Evolutionary conservation across 2,329 filamentous ascomycete genomes (phyloP).

Genomic region (Arthroderma uncinatum): DNA sequence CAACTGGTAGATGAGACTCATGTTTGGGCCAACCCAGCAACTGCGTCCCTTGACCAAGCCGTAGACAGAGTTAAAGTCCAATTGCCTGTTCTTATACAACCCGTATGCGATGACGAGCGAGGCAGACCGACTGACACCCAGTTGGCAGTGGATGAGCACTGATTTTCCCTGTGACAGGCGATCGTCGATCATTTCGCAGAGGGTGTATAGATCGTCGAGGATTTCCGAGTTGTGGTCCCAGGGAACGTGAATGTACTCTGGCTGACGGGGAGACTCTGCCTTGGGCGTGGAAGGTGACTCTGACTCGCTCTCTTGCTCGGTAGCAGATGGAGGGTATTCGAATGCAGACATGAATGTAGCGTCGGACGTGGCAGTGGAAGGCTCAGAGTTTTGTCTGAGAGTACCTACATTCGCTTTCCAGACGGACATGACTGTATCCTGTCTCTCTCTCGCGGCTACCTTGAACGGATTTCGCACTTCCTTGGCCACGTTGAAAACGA

Average conservation of each 20-base stretch:
- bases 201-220: constrained; percentile 47
- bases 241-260: constrained; percentile 54
- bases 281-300: constrained; percentile 23
- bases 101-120: constrained; percentile 56
- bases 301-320: constrained; percentile 18
- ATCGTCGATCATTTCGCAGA: constrained; percentile 53
- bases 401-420: constrained; percentile 39
- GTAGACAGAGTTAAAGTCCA: constrained; percentile 56
- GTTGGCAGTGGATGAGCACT: constrained; percentile 54
- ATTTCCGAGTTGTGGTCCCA: constrained; percentile 61
- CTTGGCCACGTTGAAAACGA: constrained; percentile 55
- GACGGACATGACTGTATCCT: constrained; percentile 33
- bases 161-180: constrained; percentile 46
- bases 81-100: constrained; percentile 50
- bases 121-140: constrained; percentile 55
- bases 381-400: constrained; percentile 30
- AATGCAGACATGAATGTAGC: constrained; percentile 41
- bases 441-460: constrained; percentile 19
- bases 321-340: constrained; percentile 25
- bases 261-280: constrained; percentile 27
- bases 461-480: constrained; percentile 52
- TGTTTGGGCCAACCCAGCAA: constrained; percentile 58
- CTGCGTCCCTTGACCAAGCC: constrained; percentile 52
- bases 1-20: constrained; percentile 58
- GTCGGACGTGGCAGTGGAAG: constrained; percentile 36